phyloP scores from a whole-genome alignment of 192 early-diverging fungal species.

The Coemansia biformis region DNA sequence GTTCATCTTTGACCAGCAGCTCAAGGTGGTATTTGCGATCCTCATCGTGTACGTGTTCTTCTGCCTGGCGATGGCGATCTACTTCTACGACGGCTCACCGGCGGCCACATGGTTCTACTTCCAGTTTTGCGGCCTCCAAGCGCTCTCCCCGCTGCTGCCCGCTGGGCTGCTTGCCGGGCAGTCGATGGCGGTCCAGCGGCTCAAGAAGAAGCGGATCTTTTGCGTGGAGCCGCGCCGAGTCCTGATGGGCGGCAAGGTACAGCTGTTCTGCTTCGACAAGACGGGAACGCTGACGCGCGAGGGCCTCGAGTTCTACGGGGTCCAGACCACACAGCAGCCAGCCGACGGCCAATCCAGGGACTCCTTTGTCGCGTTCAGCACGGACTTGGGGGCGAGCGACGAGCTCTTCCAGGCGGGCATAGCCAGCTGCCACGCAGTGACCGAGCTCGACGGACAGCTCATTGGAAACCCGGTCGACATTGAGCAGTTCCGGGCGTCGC shows the following conservation, averaged over 20 bases:
- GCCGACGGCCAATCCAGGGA: constrained; percentile 1
- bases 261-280: constrained; percentile 64
- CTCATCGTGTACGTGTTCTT: constrained; percentile 57
- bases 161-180: constrained; percentile 67
- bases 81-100: constrained; percentile 25
- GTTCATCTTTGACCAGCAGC: constrained; percentile 68
- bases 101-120: constrained; percentile 63
- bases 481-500: constrained; percentile 60
- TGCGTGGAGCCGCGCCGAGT: constrained; percentile 67
- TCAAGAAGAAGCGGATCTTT: constrained; percentile 56
- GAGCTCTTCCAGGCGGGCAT: constrained; percentile 22
- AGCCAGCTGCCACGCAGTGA: constrained; percentile 58
- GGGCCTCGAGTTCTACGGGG: constrained; percentile 57
- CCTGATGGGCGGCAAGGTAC: constrained; percentile 63
- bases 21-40: constrained; percentile 61
- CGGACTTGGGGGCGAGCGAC: constrained; percentile 7
- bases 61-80: constrained; percentile 43
- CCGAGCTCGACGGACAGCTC: constrained; percentile 46
- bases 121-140: constrained; percentile 64
- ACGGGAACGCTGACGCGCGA: constrained; percentile 64
- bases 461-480: constrained; percentile 66
- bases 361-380: constrained; percentile 4
- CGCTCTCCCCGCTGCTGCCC: constrained; percentile 62
- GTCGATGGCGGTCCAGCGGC: constrained; percentile 55
- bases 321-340: neutral